A percentile compares a stretch with the other conserved stretches of the same genome.
These are phyloP conservation scores for Trichoderma arundinaceum DNA, from an alignment of 2,329 filamentous ascomycete genomes.

Conservation along the genomic window DNA sequence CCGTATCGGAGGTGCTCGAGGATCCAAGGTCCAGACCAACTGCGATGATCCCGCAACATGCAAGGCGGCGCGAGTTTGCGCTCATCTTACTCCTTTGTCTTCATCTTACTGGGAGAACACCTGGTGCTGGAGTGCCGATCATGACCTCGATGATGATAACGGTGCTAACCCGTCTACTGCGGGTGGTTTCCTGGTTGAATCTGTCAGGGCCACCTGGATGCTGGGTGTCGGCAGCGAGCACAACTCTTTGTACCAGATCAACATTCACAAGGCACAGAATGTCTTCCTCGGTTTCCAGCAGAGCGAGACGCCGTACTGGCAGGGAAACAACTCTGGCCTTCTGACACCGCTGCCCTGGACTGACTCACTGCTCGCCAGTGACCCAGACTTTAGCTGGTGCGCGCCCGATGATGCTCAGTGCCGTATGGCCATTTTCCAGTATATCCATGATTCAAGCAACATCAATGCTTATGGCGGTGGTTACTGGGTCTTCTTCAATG, in stretches of 20 bases:
- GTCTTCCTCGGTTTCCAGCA: conserved; percentile 54
- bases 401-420: conserved; percentile 37
- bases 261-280: conserved; percentile 52
- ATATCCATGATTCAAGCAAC: conserved; percentile 31
- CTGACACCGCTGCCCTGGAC: conserved; percentile 49
- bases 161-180: conserved; percentile 51
- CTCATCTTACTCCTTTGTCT: conserved; percentile 54
- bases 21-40: conserved; percentile 46
- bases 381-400: conserved; percentile 41
- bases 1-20: conserved; percentile 51
- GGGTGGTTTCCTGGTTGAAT: conserved; percentile 53
- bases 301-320: conserved; percentile 54
- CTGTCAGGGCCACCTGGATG: conserved; percentile 56
- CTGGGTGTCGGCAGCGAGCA: conserved; percentile 60
- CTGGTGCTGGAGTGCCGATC: conserved; percentile 55
- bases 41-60: conserved; percentile 48
- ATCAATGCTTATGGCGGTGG: conserved; percentile 37
- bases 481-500: conserved; percentile 41
- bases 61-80: conserved; percentile 52
- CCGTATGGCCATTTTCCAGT: conserved; percentile 34
- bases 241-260: conserved; percentile 58
- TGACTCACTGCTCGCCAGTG: conserved; percentile 33
- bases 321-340: conserved; percentile 42
- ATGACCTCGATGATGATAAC: conserved; percentile 55
- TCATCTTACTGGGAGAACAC: conserved; percentile 60